Conservation (phyloP, 371 early-diverging fungal species). For the Mucor mucedo region DNA sequence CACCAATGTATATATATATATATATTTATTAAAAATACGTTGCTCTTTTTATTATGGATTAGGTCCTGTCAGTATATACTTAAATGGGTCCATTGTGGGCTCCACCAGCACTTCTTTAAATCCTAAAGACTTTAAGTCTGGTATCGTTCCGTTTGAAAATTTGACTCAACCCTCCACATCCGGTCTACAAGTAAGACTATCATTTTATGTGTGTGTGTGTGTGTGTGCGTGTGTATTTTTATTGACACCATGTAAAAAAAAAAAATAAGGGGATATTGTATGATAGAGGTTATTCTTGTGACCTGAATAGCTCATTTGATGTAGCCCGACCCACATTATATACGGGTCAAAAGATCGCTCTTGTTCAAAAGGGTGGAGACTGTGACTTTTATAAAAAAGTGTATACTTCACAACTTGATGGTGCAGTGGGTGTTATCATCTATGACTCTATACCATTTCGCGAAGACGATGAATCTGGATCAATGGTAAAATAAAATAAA, state of each 20-base stretch:
- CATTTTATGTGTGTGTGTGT: not conserved
- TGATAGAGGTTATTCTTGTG: constrained; percentile 49
- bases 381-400: constrained; percentile 47
- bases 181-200: constrained; percentile 30
- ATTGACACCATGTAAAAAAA: not conserved
- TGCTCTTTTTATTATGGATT: constrained; percentile 3
- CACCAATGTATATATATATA: not conserved
- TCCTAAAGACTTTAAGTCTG: constrained; percentile 35
- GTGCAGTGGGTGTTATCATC: constrained; percentile 45
- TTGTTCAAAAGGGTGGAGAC: constrained; percentile 41
- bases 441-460: constrained; percentile 46
- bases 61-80: constrained; percentile 42
- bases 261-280: constrained; percentile 47
- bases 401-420: constrained; percentile 39
- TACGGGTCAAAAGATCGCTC: constrained; percentile 44
- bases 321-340: constrained; percentile 24
- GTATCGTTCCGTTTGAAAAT: constrained; percentile 42
- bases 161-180: constrained; percentile 37
- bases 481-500: constrained; percentile 9
- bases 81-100: constrained; percentile 38
- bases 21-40: not conserved
- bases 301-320: constrained; percentile 24
- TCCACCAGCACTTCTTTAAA: constrained; percentile 18
- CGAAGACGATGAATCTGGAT: constrained; percentile 38
- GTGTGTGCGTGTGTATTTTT: not conserved